Percentiles rank a stretch among this genome's conserved stretches.
phyloP scores from a whole-genome alignment of 805 yeast genomes.

The Suhomyces sp. region DNA sequence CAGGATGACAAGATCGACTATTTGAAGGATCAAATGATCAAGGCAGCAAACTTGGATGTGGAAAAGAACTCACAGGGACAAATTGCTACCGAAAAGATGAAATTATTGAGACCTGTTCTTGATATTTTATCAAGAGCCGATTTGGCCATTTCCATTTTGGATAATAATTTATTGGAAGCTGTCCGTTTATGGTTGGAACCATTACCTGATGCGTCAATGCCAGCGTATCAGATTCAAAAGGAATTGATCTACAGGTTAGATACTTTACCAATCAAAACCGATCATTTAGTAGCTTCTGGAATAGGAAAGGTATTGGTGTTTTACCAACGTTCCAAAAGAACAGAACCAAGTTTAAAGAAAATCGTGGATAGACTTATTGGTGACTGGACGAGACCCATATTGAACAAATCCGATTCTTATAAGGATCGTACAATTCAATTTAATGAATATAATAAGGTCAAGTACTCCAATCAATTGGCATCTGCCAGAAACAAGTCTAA shows the following conservation, averaged over 20 bases:
- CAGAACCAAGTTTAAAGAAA: constrained; percentile 83
- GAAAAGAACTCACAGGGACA: constrained; percentile 57
- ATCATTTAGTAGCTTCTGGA: constrained; percentile 91
- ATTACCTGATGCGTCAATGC: constrained; percentile 94
- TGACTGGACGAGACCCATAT: constrained; percentile 97
- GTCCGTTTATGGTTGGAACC: constrained; percentile 98
- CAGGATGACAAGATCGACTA: constrained; percentile 87
- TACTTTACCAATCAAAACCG: constrained; percentile 88
- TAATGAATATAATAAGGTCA: constrained; percentile 64
- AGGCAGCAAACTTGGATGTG: constrained; percentile 75
- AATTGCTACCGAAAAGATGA: constrained; percentile 76
- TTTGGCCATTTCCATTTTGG: constrained; percentile 88
- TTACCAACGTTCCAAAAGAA: constrained; percentile 86
- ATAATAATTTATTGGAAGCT: constrained; percentile 89
- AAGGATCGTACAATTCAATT: constrained; percentile 77
- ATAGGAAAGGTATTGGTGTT: constrained; percentile 91
- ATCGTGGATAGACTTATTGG: constrained; percentile 89
- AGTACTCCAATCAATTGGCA: constrained; percentile 44
- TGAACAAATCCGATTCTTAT: constrained; percentile 93
- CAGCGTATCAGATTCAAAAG: constrained; percentile 95
- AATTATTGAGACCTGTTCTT: constrained; percentile 75
- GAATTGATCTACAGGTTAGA: constrained; percentile 73
- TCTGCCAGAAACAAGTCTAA: constrained; percentile 30
- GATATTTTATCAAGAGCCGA: constrained; percentile 75
- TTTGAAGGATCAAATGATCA: constrained; percentile 85